Percentiles rank a stretch among this genome's conserved stretches.
These are phyloP conservation scores for Russula griseocarnosa DNA, from an alignment of 768 basidiomycete species.

Conservation along the genomic window DNA sequence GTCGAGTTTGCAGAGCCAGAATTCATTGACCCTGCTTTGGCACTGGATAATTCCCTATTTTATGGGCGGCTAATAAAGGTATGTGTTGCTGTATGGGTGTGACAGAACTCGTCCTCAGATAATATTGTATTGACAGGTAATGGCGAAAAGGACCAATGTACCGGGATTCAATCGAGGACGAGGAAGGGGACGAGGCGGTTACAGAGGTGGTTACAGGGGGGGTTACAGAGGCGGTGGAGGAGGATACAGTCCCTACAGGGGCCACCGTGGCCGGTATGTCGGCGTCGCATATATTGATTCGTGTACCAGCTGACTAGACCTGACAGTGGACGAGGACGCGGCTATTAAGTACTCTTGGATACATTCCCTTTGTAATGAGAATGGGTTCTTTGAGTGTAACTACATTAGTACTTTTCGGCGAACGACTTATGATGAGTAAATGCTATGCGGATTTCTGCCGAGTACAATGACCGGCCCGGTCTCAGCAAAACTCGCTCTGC, in stretches of 20 bases:
- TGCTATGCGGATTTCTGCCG: no score
- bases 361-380: conserved; percentile 17
- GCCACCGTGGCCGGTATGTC: conserved; percentile 68
- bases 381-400: conserved; percentile 8
- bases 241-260: conserved; percentile 61
- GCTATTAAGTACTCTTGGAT: conserved; percentile 45
- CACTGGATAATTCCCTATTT: conserved; percentile 96
- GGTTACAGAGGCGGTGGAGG: conserved; percentile 54
- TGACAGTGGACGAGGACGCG: conserved; percentile 69
- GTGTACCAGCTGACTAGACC: conserved; percentile 4
- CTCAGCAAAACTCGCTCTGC: neutral
- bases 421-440: no score
- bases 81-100: conserved; percentile 27
- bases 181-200: conserved; percentile 54
- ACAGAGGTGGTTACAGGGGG: conserved; percentile 49
- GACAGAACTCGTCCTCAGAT: neutral
- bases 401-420: neutral
- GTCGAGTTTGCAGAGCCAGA: conserved; percentile 96
- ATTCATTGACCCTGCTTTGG: conserved; percentile 83
- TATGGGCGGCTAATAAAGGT: conserved; percentile 91
- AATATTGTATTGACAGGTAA: conserved; percentile 55
- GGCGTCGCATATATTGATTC: neutral
- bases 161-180: conserved; percentile 87
- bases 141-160: conserved; percentile 91
- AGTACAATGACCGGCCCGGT: no score